A percentile compares a stretch with the other conserved stretches of the same genome.
Evolutionary conservation across 371 early-diverging fungal genomes (phyloP).

Genomic region (Actinomortierella wolfii): DNA sequence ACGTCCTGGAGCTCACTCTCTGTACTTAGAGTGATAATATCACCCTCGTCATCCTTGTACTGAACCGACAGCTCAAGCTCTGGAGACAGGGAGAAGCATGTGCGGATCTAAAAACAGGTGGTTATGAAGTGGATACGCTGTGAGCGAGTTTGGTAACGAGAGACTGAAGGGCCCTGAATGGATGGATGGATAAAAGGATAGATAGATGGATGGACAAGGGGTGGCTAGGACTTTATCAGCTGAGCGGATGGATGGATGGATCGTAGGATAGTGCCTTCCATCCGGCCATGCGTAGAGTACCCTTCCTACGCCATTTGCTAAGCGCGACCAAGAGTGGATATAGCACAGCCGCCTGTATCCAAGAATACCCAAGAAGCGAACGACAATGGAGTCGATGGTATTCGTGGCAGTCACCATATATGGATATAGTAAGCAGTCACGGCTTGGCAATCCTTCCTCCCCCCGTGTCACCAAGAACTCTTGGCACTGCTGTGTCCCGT

Average conservation of each 20-base stretch:
- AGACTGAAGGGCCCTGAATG: not conserved
- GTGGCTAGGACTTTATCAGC: not conserved
- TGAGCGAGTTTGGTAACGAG: not conserved
- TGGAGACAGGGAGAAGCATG: conserved; percentile 17
- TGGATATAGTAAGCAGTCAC: too few species aligned
- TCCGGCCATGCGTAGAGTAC: too few species aligned
- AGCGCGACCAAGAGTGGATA: too few species aligned
- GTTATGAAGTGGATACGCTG: not conserved
- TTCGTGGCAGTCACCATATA: too few species aligned
- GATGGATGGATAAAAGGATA: not conserved
- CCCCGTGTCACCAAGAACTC: not conserved
- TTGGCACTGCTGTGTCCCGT: not conserved
- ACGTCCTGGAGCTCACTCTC: conserved; percentile 42
- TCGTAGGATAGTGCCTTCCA: not conserved
- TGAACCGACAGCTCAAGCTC: conserved; percentile 19
- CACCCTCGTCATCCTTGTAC: conserved; percentile 40
- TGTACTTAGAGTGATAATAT: conserved; percentile 37
- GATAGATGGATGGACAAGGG: not conserved
- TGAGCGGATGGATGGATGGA: conserved; percentile 6
- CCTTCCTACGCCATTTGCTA: too few species aligned
- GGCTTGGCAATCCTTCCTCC: too few species aligned
- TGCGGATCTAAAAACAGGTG: conserved; percentile 20
- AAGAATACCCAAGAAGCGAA: too few species aligned
- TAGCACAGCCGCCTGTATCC: too few species aligned
- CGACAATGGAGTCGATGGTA: too few species aligned